Percentiles rank a stretch among this genome's conserved stretches.
These are phyloP conservation scores for Arthrobotrys iridis DNA, from an alignment of 2,329 filamentous ascomycete species.

Conservation along the genomic window DNA sequence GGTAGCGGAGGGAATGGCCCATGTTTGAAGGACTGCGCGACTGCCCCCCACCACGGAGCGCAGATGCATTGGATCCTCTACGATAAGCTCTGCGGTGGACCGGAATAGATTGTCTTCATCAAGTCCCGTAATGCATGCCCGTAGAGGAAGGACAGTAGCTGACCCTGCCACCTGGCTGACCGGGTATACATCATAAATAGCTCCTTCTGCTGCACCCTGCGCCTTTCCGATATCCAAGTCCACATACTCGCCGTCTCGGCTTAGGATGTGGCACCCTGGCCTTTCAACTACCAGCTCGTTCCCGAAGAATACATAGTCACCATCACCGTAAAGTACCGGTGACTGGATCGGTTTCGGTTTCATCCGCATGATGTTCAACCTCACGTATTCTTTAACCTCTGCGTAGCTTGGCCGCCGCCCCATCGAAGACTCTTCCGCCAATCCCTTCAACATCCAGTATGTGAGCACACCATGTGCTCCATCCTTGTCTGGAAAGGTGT, in stretches of 20 bases:
- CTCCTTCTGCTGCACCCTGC: constrained; percentile 21
- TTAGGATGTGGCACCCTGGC: constrained; percentile 12
- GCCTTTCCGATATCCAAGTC: constrained; percentile 44
- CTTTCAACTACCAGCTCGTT: constrained; percentile 33
- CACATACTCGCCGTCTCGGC: neutral
- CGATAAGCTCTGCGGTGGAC: neutral
- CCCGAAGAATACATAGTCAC: constrained; percentile 34
- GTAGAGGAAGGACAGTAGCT: neutral
- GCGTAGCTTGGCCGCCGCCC: constrained; percentile 15
- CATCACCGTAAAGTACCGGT: constrained; percentile 37
- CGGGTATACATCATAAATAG: constrained; percentile 14
- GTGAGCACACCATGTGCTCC: constrained; percentile 21
- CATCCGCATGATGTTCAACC: neutral
- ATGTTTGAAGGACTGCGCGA: neutral
- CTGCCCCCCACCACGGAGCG: neutral
- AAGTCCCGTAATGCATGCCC: neutral
- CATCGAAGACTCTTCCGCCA: neutral
- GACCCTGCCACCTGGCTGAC: neutral
- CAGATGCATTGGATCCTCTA: neutral
- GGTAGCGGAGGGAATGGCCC: neutral
- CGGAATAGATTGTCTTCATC: neutral
- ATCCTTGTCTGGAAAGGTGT: neutral
- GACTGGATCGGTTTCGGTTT: neutral
- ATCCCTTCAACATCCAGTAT: constrained; percentile 19
- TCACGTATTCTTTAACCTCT: constrained; percentile 3